Base-by-base conservation (phyloP, 345 rosid species). In the Hirschfeldia incana region DNA sequence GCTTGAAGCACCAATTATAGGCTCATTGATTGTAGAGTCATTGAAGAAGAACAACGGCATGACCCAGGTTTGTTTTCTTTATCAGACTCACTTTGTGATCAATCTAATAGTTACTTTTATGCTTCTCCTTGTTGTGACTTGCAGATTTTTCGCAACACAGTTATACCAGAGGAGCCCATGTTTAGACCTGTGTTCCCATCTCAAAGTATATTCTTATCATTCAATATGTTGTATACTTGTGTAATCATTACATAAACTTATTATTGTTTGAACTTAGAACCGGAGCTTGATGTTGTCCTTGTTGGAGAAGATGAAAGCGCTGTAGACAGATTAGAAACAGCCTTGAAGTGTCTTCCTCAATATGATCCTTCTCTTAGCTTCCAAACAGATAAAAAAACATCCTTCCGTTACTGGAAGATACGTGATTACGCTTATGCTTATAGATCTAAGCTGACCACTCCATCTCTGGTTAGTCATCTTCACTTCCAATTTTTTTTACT, bases 401-500 rank as follows among this genome's bases (percentile, higher is more conserved):
- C 89, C 8, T 93, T 91, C 34, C 85, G 88, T 62, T 93, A 91
- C 71, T 89, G 97, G 94, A 93, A 88, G 88, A 91, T 93, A 79
- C 94, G 97, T 28, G 98, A 93, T 83, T 93, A 84, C 77, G 98
- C 89, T 0, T 74, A 88, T 86, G 92, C 91, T 71, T 93, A 93
- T 85, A 90, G 88, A 73, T 85, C 94, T 27, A 88, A 88, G 83
- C 81, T 89, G 63, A 87, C 83, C 39, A 91, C 97, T 6, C 98
- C 98, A 61, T 83, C 86, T 42, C 75, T 70, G 88, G 97, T 91
- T 77, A 83, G 85, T 84, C 76, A 66, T 21, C 21, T 21, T 21
- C 21, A 21, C 21, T 21, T 21, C 21, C 21, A 21, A 1, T 21
- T 60, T 57, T n/a, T 12, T 17, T 60, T 11, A 63, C 8, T 55